Percentiles rank a stretch among this genome's conserved stretches.
These are phyloP conservation scores for Otatea glauca DNA, from an alignment of 176 grass and related monocot species.

Conservation along the genomic window DNA sequence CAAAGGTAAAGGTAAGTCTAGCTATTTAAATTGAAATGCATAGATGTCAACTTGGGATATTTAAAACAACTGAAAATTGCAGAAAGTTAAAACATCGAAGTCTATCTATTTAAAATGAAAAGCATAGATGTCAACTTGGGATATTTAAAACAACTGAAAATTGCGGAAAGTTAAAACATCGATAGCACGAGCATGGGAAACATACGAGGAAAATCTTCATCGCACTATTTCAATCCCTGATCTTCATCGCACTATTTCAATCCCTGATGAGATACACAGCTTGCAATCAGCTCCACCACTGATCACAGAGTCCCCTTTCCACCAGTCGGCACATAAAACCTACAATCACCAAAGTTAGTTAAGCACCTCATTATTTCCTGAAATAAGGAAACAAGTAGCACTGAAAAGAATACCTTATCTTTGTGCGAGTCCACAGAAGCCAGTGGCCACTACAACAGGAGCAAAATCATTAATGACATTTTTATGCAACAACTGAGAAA, in stretches of 20 bases:
- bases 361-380: neutral
- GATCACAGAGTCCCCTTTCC: constrained; percentile 75
- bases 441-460: constrained; percentile 78
- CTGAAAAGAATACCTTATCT: constrained; percentile 65
- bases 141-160: neutral
- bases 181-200: neutral
- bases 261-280: constrained; percentile 69
- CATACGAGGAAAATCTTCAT: neutral
- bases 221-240: constrained; percentile 71
- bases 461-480: constrained; percentile 10
- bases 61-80: neutral
- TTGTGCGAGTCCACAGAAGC: constrained; percentile 74
- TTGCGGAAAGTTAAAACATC: constrained; percentile 27
- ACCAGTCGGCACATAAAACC: constrained; percentile 92
- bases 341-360: constrained; percentile 33
- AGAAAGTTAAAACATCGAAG: constrained; percentile 33
- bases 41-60: constrained; percentile 9
- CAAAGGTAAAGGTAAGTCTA: neutral
- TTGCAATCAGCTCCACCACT: constrained; percentile 99
- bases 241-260: constrained; percentile 71
- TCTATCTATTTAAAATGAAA: constrained; percentile 1
- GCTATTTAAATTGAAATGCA: neutral
- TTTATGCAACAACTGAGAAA: neutral
- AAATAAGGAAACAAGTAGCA: constrained; percentile 7
- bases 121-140: constrained; percentile 9